Evolutionary conservation across 495 filamentous ascomycete genomes (phyloP).

Genomic region (Penicillium chermesinum): DNA sequence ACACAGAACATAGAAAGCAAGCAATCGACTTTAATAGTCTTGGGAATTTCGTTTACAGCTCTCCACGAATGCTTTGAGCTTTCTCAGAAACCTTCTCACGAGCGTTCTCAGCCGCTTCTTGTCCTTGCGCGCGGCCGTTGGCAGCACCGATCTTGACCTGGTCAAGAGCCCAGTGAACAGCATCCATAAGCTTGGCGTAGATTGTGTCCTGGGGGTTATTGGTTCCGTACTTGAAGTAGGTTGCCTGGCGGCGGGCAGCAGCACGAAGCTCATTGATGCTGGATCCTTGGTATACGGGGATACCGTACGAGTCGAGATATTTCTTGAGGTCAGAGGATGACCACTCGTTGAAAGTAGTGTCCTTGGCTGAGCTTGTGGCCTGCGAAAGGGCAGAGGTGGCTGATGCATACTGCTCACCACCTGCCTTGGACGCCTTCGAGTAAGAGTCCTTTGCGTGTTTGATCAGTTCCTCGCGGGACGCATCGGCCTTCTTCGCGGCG

Average conservation of each 20-base stretch:
- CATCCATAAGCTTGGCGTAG: constrained; percentile 57
- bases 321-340: constrained; percentile 74
- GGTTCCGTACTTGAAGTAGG: constrained; percentile 75
- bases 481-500: constrained; percentile 56
- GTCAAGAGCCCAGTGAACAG: constrained; percentile 55
- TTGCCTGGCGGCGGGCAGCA: constrained; percentile 63
- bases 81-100: constrained; percentile 31
- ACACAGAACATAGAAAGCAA: constrained; percentile 1
- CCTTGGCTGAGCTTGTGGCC: constrained; percentile 65
- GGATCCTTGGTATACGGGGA: constrained; percentile 67
- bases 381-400: constrained; percentile 67
- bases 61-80: constrained; percentile 24
- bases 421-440: constrained; percentile 60
- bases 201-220: constrained; percentile 59
- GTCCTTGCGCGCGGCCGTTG: constrained; percentile 54
- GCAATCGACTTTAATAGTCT: not conserved
- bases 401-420: constrained; percentile 64
- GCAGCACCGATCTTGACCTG: constrained; percentile 59
- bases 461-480: constrained; percentile 67
- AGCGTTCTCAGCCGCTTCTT: constrained; percentile 46
- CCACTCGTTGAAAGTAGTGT: constrained; percentile 72
- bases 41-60: constrained; percentile 23
- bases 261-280: constrained; percentile 60
- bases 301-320: constrained; percentile 76
- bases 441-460: constrained; percentile 69